Base-by-base conservation (phyloP, 139 green algal species). In the Chlamydomonas asymmetrica region DNA sequence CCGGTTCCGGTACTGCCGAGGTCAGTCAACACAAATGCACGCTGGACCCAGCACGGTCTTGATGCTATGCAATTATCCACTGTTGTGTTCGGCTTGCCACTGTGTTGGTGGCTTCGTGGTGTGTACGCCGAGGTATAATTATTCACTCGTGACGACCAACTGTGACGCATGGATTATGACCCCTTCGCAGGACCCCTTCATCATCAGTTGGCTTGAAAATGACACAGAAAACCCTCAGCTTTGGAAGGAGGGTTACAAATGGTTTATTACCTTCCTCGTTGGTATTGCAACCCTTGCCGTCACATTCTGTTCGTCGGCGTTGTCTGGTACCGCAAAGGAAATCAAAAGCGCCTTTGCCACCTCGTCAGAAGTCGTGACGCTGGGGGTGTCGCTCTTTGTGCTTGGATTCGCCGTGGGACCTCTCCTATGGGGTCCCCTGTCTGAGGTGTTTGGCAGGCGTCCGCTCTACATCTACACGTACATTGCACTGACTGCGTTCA, bases 301-400 rank as follows among this genome's bases (percentile, higher is more conserved):
- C 16, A 54, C 38, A 16, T 75, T 75, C 54, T 66, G 68, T n/a
- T 75, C 68, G 4, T 66, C 68, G 10, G 68, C 68, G 8, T 75
- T 66, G n/a, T 22, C 54, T 9, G 68, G 68, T 0, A n/a, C 54
- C 10, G 68, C 68, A n/a, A n/a, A n/a, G n/a, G 56, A 27, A 0
- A 66, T 75, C 31, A 40, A 59, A 6, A 9, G n/a, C 9, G 41
- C 54, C 23, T 75, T 75, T 32, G 52, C 22, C n/a, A 31, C 31
- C 4, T 45, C 38, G 5, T 16, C 38, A 1, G 35, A 45, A 5
- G 3, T 59, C 10, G 56, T 40, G 16, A 57, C 35, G 0, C 39
- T 66, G 54, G 68, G 68, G 38, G 56, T 75, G 29, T 32, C 7
- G n/a, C 5, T 66, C 34, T 75, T 75, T n/a, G 68, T 75, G 8